Evolutionary conservation across 305 asterid species (phyloP).

Genomic region (Solanum hybrid): DNA sequence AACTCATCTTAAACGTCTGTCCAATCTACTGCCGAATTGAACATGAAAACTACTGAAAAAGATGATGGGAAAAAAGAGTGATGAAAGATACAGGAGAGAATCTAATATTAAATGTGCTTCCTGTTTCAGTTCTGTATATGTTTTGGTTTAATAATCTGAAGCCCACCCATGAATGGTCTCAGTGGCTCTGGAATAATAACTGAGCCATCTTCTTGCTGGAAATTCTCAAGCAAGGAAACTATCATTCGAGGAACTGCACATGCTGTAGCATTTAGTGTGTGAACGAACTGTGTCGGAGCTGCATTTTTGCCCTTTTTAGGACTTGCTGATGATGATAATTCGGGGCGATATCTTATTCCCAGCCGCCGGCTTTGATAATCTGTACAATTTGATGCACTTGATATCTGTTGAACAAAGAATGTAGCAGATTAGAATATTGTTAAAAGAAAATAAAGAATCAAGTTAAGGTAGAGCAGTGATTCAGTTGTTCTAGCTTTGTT

Average conservation of each 20-base stretch:
- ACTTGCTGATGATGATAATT: constrained; percentile 21
- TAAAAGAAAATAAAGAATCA: not conserved
- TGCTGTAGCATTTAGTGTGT: constrained; percentile 90
- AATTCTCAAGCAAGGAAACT: constrained; percentile 81
- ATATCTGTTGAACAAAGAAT: constrained; percentile 45
- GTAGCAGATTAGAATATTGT: not conserved
- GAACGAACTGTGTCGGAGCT: constrained; percentile 67
- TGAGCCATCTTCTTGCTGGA: constrained; percentile 92
- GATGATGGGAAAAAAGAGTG: not conserved
- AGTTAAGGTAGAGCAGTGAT: not conserved
- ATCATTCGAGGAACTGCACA: constrained; percentile 97
- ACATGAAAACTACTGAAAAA: not conserved
- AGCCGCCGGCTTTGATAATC: constrained; percentile 92
- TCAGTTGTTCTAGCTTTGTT: not conserved
- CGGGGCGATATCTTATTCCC: constrained; percentile 86
- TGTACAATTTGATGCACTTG: constrained; percentile 95
- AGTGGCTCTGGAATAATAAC: constrained; percentile 61
- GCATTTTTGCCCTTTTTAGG: constrained; percentile 54
- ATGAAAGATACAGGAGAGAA: not conserved
- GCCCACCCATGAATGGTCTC: constrained; percentile 91
- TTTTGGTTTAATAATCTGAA: constrained; percentile 37
- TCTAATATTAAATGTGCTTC: not conserved
- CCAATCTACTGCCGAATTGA: constrained; percentile 2
- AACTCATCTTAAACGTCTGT: not conserved
- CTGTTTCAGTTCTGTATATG: constrained; percentile 9